These are phyloP conservation scores for Endotrypanum monterogeii DNA, from an alignment of 208 protist genomes.

Conservation along the genomic window DNA sequence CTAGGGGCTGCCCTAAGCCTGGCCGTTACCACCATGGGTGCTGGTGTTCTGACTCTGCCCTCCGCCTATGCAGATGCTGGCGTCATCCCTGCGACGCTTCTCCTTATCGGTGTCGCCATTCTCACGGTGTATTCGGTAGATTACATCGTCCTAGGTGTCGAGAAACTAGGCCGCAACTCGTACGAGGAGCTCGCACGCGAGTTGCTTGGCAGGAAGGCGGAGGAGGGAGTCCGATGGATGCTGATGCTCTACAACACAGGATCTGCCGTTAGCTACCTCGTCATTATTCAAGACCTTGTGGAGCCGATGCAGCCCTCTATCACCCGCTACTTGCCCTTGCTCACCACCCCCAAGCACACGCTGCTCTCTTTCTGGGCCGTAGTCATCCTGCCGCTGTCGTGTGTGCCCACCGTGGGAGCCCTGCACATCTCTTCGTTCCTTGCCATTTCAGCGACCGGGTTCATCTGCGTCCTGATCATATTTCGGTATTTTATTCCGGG, in stretches of 20 bases:
- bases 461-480: conserved; percentile 66
- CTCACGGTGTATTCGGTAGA: conserved; percentile 73
- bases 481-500: conserved; percentile 69
- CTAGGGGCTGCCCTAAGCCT: conserved; percentile 65
- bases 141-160: conserved; percentile 60
- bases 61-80: conserved; percentile 70
- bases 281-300: conserved; percentile 63
- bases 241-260: conserved; percentile 66
- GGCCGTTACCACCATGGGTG: conserved; percentile 78
- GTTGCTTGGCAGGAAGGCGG: conserved; percentile 45
- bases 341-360: conserved; percentile 58
- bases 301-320: conserved; percentile 59
- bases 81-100: conserved; percentile 40
- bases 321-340: conserved; percentile 38
- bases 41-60: conserved; percentile 74
- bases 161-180: conserved; percentile 69
- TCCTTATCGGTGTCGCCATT: conserved; percentile 52
- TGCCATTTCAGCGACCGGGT: conserved; percentile 53
- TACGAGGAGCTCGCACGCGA: conserved; percentile 79
- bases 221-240: conserved; percentile 66
- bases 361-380: conserved; percentile 65
- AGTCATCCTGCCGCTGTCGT: conserved; percentile 71
- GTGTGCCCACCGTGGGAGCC: conserved; percentile 53
- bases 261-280: conserved; percentile 64
- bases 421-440: conserved; percentile 65